Base-by-base conservation (phyloP, 2,329 filamentous ascomycete species). In the Sarocladium kiliense region DNA sequence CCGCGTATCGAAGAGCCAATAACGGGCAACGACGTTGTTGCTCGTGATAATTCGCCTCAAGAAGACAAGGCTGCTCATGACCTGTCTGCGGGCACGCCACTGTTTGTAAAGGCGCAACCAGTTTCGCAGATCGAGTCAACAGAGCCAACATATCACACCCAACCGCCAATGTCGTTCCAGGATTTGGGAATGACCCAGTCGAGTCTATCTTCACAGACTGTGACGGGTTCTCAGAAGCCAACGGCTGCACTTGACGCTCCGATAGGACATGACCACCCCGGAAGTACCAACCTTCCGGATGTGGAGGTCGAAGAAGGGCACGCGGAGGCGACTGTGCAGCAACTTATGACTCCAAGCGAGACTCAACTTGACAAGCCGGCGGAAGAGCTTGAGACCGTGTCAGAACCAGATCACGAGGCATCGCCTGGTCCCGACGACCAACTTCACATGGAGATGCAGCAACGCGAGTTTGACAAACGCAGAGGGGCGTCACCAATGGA, bases 381-480 rank as follows among this genome's bases (percentile, higher is more conserved):
- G 12, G 44, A 49, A 34, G 30, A 32, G 4, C n/a, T 7, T 19
- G 18, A 14, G 6, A 14, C 6, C 3, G n/a, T 19, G 18, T 26
- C 3, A 14, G 47, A 3, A 6, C 5, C 26, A 23, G 47, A n/a
- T 7, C 27, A 18, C 18, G 47, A 51, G 27, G 27, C 9, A 3
- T 51, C 47, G 27, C 47, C 47, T 21, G 47, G 47, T 16, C 47
- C 47, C 19, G 47, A 51, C 21, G 47, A 51, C 18, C 47, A 51
- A n/a, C 27, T 51, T 2, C 16, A 34, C 16, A n/a, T 16, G n/a
- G 47, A 51, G 27, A 51, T 51, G 47, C 26, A 36, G 18, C 47
- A 51, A 18, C 21, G 18, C n/a, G 11, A 36, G 18, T 3, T 12
- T 12, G 44, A 30, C n/a, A 10, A 12, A 10, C 27, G 21, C 14